Base-by-base conservation (phyloP, 108 stramenopile genomes). In the Nannochloropsis gaditana region DNA sequence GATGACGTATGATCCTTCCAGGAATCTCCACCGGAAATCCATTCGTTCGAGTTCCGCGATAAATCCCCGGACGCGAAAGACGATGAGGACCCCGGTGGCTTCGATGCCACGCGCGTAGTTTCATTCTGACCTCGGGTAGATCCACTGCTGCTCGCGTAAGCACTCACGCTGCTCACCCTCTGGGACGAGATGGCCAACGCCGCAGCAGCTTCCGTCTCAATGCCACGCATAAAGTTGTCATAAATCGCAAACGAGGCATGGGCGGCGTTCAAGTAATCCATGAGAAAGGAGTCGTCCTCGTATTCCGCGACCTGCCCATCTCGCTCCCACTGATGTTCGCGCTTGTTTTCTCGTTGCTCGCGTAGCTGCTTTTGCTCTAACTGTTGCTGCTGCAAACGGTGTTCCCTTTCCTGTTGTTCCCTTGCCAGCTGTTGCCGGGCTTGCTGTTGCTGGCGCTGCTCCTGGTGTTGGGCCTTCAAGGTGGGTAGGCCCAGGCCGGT, bases 331-430 rank as follows among this genome's bases (percentile, higher is more conserved):
- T 73, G 59, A 4, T 73, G 59, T n/a, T 5, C 59, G 19, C 59
- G 59, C n/a, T 73, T 15, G 15, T 73, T 15, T 73, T 73, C 59
- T 73, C 59, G 59, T 73, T 73, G 15, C 59, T 73, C 59, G 59
- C 59, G 59, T n/a, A n/a, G 59, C n/a, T 73, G 59, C 6, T 73
- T 1, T n/a, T 73, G 59, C 19, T 73, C 19, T 2, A 73, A n/a
- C n/a, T 73, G 59, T 73, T 73, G 59, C n/a, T 73, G 59, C 59
- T 73, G 59, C 19, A 73, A n/a, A n/a, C 15, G 59, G 59, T 73
- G 59, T 2, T 73, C 2, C 6, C n/a, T 15, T 73, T 73, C 19
- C n/a, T 73, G 59, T 6, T 73, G 59, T 73, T 73, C 19, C 59
- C 59, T 73, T 73, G 15, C 59, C n/a, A n/a, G 59, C n/a, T 73